Conservation (phyloP, 1,284 basidiomycete genomes). For the Fomes fomentarius region DNA sequence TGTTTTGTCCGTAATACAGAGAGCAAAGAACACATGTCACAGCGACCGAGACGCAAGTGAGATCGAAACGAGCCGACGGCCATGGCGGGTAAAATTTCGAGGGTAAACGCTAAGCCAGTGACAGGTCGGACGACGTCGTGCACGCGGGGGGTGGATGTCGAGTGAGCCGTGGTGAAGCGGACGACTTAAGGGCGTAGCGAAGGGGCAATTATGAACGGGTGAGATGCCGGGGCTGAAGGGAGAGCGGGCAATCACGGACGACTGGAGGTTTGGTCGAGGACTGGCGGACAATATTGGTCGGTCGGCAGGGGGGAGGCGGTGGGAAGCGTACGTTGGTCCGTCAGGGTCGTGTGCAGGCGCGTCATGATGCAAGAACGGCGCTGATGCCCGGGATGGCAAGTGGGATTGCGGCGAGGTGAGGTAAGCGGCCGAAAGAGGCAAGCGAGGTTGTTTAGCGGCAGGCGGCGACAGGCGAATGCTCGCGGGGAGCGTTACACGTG, state of each 20-base stretch:
- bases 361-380: slow-evolving; percentile 22
- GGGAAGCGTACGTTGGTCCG: slow-evolving; percentile 10
- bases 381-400: slow-evolving; percentile 16
- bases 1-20: slow-evolving; percentile 35
- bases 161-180: slow-evolving; percentile 2
- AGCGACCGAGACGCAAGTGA: neutral
- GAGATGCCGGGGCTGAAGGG: too few relatives aligned
- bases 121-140: neutral
- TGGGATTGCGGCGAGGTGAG: slow-evolving; percentile 15
- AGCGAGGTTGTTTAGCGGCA: slow-evolving; percentile 16
- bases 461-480: slow-evolving; percentile 18
- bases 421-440: slow-evolving; percentile 19
- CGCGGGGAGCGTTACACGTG: slow-evolving; percentile 34
- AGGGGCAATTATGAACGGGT: slow-evolving; percentile 15
- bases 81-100: slow-evolving; percentile 15
- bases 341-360: slow-evolving; percentile 23
- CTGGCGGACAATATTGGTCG: neutral
- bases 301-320: slow-evolving; percentile 2
- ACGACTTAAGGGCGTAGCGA: slow-evolving; percentile 6
- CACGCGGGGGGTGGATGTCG: slow-evolving; percentile 18
- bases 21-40: slow-evolving; percentile 4
- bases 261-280: neutral
- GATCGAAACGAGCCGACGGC: neutral
- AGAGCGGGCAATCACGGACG: slow-evolving; percentile 6
- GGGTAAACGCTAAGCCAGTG: slow-evolving; percentile 11